Percentiles rank a stretch among this genome's conserved stretches.
Conservation (phyloP, 208 protist genomes). For the Phytomonas sp. region DNA sequence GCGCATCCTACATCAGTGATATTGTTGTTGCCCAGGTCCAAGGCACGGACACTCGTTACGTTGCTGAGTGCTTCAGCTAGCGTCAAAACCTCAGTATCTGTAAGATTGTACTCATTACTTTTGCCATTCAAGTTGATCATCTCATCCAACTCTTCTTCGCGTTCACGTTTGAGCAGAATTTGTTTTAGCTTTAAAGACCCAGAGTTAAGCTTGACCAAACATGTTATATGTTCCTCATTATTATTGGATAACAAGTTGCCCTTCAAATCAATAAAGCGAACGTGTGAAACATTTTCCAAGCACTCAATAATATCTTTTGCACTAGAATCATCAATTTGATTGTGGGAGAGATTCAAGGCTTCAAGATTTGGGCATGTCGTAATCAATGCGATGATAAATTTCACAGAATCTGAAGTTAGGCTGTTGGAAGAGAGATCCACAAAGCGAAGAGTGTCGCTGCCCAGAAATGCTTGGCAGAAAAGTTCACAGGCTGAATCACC, state of each 20-base stretch:
- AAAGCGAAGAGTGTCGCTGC: constrained; percentile 31
- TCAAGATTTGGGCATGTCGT: constrained; percentile 34
- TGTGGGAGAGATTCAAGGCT: constrained; percentile 59
- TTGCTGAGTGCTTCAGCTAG: constrained; percentile 45
- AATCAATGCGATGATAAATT: constrained; percentile 54
- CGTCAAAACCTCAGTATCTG: constrained; percentile 51
- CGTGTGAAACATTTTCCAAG: constrained; percentile 30
- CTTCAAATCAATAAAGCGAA: constrained; percentile 30
- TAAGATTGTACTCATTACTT: constrained; percentile 35
- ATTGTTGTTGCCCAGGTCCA: constrained; percentile 72
- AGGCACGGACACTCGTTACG: constrained; percentile 29
- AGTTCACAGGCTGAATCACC: constrained; percentile 53
- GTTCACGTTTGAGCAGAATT: constrained; percentile 32
- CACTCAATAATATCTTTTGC: constrained; percentile 32
- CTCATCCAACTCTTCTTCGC: constrained; percentile 27
- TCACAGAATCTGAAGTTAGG: constrained; percentile 42
- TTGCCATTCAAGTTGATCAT: constrained; percentile 60
- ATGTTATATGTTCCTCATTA: constrained; percentile 29
- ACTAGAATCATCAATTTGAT: constrained; percentile 60
- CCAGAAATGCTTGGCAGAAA: constrained; percentile 38
- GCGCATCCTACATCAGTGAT: constrained; percentile 66
- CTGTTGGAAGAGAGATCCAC: constrained; percentile 62
- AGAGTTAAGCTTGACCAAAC: constrained; percentile 65
- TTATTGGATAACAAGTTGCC: constrained; percentile 50
- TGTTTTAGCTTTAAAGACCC: constrained; percentile 60